A percentile compares a stretch with the other conserved stretches of the same genome.
phyloP scores from a whole-genome alignment of 2,329 filamentous ascomycete genomes.

The Fusarium pininemorale region DNA sequence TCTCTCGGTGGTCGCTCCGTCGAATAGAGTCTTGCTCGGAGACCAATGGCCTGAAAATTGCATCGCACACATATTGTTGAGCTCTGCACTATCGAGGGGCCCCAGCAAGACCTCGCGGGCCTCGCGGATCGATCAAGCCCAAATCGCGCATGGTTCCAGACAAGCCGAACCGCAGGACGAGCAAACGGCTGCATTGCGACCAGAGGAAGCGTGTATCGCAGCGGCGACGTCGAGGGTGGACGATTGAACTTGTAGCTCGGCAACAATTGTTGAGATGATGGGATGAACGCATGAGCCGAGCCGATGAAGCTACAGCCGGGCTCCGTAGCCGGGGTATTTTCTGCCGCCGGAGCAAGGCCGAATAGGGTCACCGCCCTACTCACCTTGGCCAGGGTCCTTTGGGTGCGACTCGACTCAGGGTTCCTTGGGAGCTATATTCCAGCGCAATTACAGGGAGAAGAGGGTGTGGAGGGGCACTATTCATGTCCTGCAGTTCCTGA shows the following conservation, averaged over 20 bases:
- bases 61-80: conserved; percentile 35
- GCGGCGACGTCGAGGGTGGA: conserved; percentile 21
- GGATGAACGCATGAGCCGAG: conserved; percentile 36
- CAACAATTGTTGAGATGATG: conserved; percentile 33
- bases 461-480: conserved; percentile 32
- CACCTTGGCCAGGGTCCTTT: background rate
- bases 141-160: conserved; percentile 43
- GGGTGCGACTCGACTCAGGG: background rate
- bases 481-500: background rate
- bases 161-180: conserved; percentile 45
- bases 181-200: conserved; percentile 49
- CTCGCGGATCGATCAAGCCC: conserved; percentile 37
- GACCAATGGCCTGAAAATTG: conserved; percentile 34
- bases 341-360: conserved; percentile 31
- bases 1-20: conserved; percentile 38
- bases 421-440: background rate
- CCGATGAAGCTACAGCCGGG: conserved; percentile 35
- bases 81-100: conserved; percentile 16
- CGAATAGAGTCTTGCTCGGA: conserved; percentile 40
- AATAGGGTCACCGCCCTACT: conserved; percentile 34
- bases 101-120: conserved; percentile 30
- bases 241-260: conserved; percentile 11
- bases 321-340: conserved; percentile 38
- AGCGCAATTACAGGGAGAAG: conserved; percentile 15
- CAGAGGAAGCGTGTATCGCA: conserved; percentile 18